These are phyloP conservation scores for Aspergillus niger DNA, from an alignment of 2,329 filamentous ascomycete species.

Conservation along the genomic window DNA sequence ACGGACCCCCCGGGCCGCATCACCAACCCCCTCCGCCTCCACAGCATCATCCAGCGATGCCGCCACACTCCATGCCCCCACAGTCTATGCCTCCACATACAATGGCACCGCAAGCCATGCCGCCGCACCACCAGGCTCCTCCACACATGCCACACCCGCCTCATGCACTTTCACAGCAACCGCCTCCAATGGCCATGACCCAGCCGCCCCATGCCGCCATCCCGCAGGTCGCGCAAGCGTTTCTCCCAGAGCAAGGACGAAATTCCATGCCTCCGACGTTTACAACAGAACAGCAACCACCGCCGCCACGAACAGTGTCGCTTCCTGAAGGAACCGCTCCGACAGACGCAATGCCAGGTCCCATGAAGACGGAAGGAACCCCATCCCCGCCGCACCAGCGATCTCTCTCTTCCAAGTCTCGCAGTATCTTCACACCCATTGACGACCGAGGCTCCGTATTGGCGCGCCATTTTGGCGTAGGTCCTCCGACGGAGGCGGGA, in stretches of 20 bases:
- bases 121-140: slow-evolving; percentile 40
- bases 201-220: slow-evolving; percentile 44
- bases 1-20: slow-evolving; percentile 41
- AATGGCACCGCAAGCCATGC: slow-evolving; percentile 46
- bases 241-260: slow-evolving; percentile 74
- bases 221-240: slow-evolving; percentile 65
- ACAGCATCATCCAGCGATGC: slow-evolving; percentile 31
- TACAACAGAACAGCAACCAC: slow-evolving; percentile 60
- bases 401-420: slow-evolving; percentile 67
- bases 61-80: slow-evolving; percentile 25
- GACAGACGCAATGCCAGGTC: slow-evolving; percentile 53
- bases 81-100: slow-evolving; percentile 38
- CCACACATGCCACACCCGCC: slow-evolving; percentile 46
- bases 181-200: slow-evolving; percentile 33
- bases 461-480: slow-evolving; percentile 76
- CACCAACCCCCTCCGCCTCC: slow-evolving; percentile 30
- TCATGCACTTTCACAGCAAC: slow-evolving; percentile 32
- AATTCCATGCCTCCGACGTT: slow-evolving; percentile 73
- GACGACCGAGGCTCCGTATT: slow-evolving; percentile 88
- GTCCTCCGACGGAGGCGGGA: slow-evolving; percentile 54
- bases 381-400: slow-evolving; percentile 60
- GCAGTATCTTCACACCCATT: slow-evolving; percentile 97
- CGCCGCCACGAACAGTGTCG: slow-evolving; percentile 63
- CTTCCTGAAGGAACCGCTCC: slow-evolving; percentile 57
- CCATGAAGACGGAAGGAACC: slow-evolving; percentile 43